Conservation (phyloP, 495 filamentous ascomycete genomes). For the Pseudoneurospora amorphoporcata region DNA sequence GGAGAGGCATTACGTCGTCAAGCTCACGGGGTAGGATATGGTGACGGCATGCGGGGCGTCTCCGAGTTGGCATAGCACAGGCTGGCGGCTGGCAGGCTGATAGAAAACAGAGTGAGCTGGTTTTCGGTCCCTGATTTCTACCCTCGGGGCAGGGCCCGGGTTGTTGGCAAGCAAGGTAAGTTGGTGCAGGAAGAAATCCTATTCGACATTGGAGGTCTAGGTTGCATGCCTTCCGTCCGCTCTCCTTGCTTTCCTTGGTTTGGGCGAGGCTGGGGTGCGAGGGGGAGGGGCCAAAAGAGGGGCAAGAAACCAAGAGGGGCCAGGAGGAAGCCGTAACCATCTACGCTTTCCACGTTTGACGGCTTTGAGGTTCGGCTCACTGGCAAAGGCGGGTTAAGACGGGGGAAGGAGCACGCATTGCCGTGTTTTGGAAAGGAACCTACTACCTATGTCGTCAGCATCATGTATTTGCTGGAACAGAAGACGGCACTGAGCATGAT, state of each 20-base stretch:
- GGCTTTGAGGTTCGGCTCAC: neutral
- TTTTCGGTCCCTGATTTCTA: neutral
- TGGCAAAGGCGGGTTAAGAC: neutral
- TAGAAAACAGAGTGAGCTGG: neutral
- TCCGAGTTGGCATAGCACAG: neutral
- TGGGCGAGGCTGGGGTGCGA: neutral
- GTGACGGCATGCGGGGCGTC: neutral
- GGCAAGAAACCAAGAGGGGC: neutral
- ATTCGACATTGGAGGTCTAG: neutral
- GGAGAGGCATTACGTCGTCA: neutral
- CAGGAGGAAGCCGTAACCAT: neutral
- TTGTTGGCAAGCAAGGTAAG: neutral
- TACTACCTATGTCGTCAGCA: neutral
- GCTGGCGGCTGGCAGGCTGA: neutral
- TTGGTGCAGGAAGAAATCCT: neutral
- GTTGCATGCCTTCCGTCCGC: neutral
- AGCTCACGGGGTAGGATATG: neutral
- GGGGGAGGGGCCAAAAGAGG: neutral
- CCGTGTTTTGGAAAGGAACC: neutral
- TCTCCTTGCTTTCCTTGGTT: neutral
- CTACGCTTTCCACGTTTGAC: neutral
- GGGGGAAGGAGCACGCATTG: neutral
- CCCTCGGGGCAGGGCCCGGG: neutral
- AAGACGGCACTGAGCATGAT: neutral
- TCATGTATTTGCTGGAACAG: neutral